A percentile compares a stretch with the other conserved stretches of the same genome.
phyloP scores from a whole-genome alignment of 2,329 filamentous ascomycete genomes.

The Trichoderma lentiforme region DNA sequence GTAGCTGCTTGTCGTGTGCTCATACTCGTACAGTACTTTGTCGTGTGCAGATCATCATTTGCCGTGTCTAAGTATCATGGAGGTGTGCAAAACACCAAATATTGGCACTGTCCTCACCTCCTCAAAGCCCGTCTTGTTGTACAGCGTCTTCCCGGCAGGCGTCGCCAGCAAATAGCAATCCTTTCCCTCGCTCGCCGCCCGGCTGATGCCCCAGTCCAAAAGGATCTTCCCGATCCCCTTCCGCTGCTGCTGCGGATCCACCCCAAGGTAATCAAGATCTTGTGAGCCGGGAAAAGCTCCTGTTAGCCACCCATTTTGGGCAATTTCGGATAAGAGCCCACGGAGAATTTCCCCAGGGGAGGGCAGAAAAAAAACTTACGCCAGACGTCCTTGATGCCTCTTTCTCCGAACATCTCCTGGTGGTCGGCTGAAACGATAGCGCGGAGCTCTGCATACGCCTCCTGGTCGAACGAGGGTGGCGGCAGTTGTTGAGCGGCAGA shows the following conservation, averaged over 20 bases:
- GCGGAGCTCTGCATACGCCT: conserved; percentile 18
- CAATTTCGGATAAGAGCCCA: not conserved
- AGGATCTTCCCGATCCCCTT: conserved; percentile 23
- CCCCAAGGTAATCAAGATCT: conserved; percentile 23
- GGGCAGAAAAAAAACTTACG: conserved; percentile 15
- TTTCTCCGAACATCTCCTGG: conserved; percentile 19
- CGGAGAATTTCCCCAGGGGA: not conserved
- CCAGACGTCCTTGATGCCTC: conserved; percentile 20
- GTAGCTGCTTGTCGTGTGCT: not conserved
- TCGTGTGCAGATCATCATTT: not conserved
- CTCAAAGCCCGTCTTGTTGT: conserved; percentile 15
- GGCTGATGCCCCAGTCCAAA: conserved; percentile 20
- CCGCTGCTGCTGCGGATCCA: conserved; percentile 21
- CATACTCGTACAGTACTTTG: not conserved
- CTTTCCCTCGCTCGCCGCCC: conserved; percentile 11
- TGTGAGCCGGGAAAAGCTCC: not conserved
- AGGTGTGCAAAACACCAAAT: conserved; percentile 17
- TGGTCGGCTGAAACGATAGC: conserved; percentile 8
- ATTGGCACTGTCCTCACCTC: conserved; percentile 12
- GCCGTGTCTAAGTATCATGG: conserved; percentile 15
- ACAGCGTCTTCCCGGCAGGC: conserved; percentile 17
- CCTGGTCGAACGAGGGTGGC: conserved; percentile 18
- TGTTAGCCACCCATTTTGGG: not conserved
- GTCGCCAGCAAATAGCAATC: conserved; percentile 21
- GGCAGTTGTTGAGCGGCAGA: conserved; percentile 3